phyloP scores from a whole-genome alignment of 305 asterid genomes.

The Plantago coronopus region DNA sequence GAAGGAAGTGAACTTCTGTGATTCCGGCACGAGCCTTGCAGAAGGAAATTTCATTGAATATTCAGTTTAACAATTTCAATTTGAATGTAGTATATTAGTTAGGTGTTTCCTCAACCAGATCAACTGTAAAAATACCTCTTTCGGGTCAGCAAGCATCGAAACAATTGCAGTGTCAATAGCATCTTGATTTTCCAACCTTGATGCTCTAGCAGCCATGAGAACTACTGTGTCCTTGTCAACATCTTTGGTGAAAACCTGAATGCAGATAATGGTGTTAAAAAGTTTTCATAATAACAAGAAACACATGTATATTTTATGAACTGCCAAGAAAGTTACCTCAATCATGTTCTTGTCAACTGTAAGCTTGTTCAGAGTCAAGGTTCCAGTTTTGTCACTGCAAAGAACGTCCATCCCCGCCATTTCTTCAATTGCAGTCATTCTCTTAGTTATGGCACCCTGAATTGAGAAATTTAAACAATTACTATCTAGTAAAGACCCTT shows the following conservation, averaged over 20 bases:
- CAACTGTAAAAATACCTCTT: conserved; percentile 34
- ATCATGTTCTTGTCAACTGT: conserved; percentile 59
- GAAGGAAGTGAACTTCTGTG: conserved; percentile 49
- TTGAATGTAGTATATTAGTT: no score
- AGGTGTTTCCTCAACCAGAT: no score
- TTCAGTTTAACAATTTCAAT: neutral
- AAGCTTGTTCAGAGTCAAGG: conserved; percentile 65
- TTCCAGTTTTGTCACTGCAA: conserved; percentile 76
- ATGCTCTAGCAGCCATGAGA: conserved; percentile 42
- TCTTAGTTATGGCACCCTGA: conserved; percentile 72
- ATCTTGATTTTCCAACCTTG: conserved; percentile 42
- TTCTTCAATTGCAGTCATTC: conserved; percentile 79
- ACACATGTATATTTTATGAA: neutral
- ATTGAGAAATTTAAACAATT: conserved; percentile 11
- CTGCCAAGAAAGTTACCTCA: conserved; percentile 31
- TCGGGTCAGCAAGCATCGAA: conserved; percentile 37
- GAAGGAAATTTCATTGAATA: neutral
- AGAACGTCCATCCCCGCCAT: conserved; percentile 74
- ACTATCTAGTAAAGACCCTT: neutral
- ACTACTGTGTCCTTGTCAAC: conserved; percentile 37
- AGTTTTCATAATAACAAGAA: neutral
- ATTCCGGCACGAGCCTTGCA: conserved; percentile 52
- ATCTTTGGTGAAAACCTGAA: conserved; percentile 33
- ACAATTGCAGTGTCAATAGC: conserved; percentile 42
- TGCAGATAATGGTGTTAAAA: neutral